Evolutionary conservation across 2,329 filamentous ascomycete genomes (phyloP).

Genomic region (Cladosporium sp.): DNA sequence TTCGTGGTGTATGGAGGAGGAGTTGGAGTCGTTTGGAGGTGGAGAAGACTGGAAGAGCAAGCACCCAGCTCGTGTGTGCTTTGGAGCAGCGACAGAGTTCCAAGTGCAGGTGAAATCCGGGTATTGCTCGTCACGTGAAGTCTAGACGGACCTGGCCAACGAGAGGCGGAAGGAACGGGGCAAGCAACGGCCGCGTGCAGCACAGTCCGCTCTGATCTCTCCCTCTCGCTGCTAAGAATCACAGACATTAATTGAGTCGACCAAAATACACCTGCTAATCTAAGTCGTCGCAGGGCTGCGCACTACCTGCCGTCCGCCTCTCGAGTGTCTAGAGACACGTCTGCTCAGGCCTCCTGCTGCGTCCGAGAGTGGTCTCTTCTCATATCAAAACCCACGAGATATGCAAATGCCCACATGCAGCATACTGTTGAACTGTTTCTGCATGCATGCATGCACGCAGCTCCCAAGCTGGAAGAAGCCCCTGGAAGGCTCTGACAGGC

Average conservation of each 20-base stretch:
- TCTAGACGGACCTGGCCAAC: neutral
- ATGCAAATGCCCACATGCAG: neutral
- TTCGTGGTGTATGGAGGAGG: conserved; percentile 21
- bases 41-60: conserved; percentile 10
- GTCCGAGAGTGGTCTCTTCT: neutral
- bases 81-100: conserved; percentile 10
- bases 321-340: neutral
- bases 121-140: conserved; percentile 6
- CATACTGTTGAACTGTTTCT: neutral
- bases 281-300: conserved; percentile 2
- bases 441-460: neutral
- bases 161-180: neutral
- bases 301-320: neutral
- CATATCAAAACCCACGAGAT: neutral
- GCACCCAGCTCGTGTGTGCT: conserved; percentile 21
- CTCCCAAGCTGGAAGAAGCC: neutral
- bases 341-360: neutral
- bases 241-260: conserved; percentile 15
- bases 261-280: conserved; percentile 7
- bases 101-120: conserved; percentile 2
- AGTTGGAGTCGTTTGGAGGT: conserved; percentile 17
- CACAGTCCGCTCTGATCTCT: conserved; percentile 1
- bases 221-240: conserved; percentile 7
- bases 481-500: neutral
- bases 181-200: conserved; percentile 8